Evolutionary conservation across 306 rosid genomes (phyloP), one percentile per base, ranked within the genome.

Genomic region (Pyrus pyrifolia): DNA sequence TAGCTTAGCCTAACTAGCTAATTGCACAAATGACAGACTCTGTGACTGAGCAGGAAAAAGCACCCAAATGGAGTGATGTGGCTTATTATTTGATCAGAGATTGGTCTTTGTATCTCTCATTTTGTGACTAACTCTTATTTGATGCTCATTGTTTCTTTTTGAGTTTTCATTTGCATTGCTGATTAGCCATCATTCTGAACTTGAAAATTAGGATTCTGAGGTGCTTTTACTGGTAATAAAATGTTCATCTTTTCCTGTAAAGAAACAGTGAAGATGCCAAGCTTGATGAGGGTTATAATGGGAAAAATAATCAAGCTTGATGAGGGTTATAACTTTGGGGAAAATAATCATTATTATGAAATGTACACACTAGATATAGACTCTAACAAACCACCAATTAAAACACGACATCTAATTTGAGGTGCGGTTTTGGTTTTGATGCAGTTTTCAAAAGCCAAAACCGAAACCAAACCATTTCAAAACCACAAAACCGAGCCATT

Each of bases 181-280:
- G 21, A 5, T 9, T 40, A 40, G 7, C 19, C 5, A 2, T 71
- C 33, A 42, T 13, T 68, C 11, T 53, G 25, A 55, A 21, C 25
- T 21, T 55, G 25, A 55, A n/a, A 55, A 23, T 9, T 78, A 7
- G n/a, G 82, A 67, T 86, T 64, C 17, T 63, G 42, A 60, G 72
- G 73, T 68, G 71, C 58, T 75, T 65, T 67, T 17, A 27, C 19
- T 5, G 11, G 38, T 25, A 35, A 6, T 35, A 14, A 46, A 46
- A 46, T 3, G 7, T 46, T 46, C 19, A 46, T 46, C 19, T 2
- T 46, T 46, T 46, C 15, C 19, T 14, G 53, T 46, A 14, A 46
- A 46, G 53, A 14, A 27, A 80, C 63, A 75, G 53, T 61, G 72
- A 78, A 83, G 80, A 88, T 86, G 90, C 86, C 76, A 81, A 84